Evolutionary conservation across 768 basidiomycete genomes (phyloP).

Genomic region (Hericium coralloides): DNA sequence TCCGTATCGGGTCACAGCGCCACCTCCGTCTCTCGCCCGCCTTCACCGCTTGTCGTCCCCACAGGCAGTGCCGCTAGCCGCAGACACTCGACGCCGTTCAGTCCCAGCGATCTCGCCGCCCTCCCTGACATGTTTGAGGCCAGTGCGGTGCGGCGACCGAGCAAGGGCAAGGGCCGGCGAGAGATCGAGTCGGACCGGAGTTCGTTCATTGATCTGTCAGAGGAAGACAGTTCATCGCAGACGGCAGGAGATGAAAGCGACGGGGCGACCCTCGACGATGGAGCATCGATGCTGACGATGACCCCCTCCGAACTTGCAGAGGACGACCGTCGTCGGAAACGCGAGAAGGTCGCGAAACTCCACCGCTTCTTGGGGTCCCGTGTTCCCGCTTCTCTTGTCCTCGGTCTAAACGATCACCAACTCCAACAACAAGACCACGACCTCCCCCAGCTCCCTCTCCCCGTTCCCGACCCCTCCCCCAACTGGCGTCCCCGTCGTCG

Average conservation of each 20-base stretch:
- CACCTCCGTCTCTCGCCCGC: not conserved
- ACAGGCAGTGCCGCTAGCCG: constrained; percentile 22
- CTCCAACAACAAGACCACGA: constrained; percentile 6
- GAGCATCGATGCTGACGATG: constrained; percentile 17
- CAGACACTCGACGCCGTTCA: constrained; percentile 48
- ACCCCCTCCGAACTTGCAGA: constrained; percentile 36
- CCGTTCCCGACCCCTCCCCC: constrained; percentile 11
- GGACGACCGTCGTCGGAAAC: constrained; percentile 55
- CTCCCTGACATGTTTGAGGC: not conserved
- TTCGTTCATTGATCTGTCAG: constrained; percentile 64
- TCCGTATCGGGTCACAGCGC: not conserved
- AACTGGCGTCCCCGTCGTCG: constrained; percentile 31
- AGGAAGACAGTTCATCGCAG: constrained; percentile 32
- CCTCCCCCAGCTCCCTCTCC: constrained; percentile 19
- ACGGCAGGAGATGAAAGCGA: not conserved
- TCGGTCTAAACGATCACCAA: constrained; percentile 33
- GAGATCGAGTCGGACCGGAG: constrained; percentile 12
- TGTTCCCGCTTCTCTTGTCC: constrained; percentile 61
- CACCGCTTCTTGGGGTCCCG: constrained; percentile 82
- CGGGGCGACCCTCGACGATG: not conserved
- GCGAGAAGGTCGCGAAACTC: constrained; percentile 71
- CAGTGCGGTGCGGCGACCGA: not conserved
- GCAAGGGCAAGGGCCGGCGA: constrained; percentile 1
- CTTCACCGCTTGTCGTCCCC: not conserved
- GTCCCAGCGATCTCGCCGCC: constrained; percentile 34